Evolutionary conservation across 2,329 filamentous ascomycete species (phyloP).

Genomic region (Fusarium sp.): DNA sequence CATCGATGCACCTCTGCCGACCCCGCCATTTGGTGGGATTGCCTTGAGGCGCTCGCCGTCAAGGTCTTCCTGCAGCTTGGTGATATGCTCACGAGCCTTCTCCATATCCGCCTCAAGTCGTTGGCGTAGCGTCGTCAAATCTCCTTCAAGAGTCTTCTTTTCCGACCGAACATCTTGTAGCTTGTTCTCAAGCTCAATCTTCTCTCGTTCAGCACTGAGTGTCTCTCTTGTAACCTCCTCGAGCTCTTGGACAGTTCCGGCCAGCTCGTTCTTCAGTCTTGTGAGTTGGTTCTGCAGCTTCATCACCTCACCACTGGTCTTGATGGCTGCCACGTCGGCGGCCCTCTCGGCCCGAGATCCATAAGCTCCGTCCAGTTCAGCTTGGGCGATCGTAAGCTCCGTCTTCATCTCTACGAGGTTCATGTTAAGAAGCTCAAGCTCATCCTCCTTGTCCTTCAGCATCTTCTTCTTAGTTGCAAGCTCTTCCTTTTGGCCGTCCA

Average conservation of each 20-base stretch:
- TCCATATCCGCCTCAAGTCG: slow-evolving; percentile 59
- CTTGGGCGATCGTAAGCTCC: slow-evolving; percentile 71
- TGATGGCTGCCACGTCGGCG: slow-evolving; percentile 68
- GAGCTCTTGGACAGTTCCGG: slow-evolving; percentile 64
- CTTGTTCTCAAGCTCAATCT: slow-evolving; percentile 59
- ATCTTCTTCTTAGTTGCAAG: slow-evolving; percentile 57
- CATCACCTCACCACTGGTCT: slow-evolving; percentile 61
- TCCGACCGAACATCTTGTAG: slow-evolving; percentile 45
- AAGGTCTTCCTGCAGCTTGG: slow-evolving; percentile 64
- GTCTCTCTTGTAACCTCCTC: slow-evolving; percentile 68
- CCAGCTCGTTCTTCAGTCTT: slow-evolving; percentile 64
- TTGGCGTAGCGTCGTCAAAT: slow-evolving; percentile 48
- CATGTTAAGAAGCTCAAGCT: slow-evolving; percentile 65
- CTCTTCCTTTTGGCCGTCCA: slow-evolving; percentile 41
- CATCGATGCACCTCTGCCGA: slow-evolving; percentile 61
- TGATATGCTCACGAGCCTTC: slow-evolving; percentile 54
- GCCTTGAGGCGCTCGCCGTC: slow-evolving; percentile 64
- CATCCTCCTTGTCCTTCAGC: slow-evolving; percentile 63
- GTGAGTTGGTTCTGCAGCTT: slow-evolving; percentile 64
- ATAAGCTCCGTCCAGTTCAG: slow-evolving; percentile 73
- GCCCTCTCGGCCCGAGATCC: slow-evolving; percentile 71
- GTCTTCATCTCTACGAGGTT: slow-evolving; percentile 71
- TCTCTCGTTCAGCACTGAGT: slow-evolving; percentile 64
- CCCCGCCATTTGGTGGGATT: slow-evolving; percentile 51
- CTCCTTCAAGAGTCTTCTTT: slow-evolving; percentile 41